Base-by-base conservation (phyloP, 495 filamentous ascomycete species). In the Penicillium cosmopolitanum region DNA sequence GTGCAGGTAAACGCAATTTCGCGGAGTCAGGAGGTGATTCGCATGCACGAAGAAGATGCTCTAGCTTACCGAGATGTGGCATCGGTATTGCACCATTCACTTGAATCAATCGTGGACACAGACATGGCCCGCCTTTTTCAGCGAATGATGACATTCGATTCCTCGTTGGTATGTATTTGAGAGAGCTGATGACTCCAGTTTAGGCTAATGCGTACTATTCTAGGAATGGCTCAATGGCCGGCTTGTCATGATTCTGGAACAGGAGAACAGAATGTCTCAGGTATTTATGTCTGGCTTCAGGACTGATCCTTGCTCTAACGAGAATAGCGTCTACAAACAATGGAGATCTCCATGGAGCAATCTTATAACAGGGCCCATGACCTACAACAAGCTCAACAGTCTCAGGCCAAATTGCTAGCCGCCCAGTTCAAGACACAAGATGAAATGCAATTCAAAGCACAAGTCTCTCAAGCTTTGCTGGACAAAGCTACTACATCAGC, bases 391-490 rank as follows among this genome's bases (percentile, higher is more conserved):
- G 65, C 65, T 13, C 81, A 84, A 47, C 54, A 52, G 6, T 57
- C 68, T 31, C 78, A 82, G 43, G 66, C 70, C 7, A 67, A 81
- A 55, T 56, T 68, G 0, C 65, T 73, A 0, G 48, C 73, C 51
- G 64, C 69, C 15, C 71, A 75, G 23, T 69, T 74, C 3, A 64
- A 65, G 19, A 57, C 71, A 10, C 75, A 81, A 43, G 62, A 77
- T 40, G 63, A 57, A 6, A 65, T 77, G 12, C 65, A 76, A 42
- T 58, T 55, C 12, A 71, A 73, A 11, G 66, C 76, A 46, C 66
- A 71, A 23, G 53, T 75, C 12, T 75, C 75, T 4, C 73, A 75
- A 40, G 64, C 72, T 21, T 62, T 83, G 12, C 58, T 82, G 13
- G 73, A 74, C 18, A 72, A 77, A 50, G 56, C 72, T 15, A 68